These are phyloP conservation scores for Thalassiosira mediterranea DNA, from an alignment of 352 stramenopile genomes.

Conservation along the genomic window DNA sequence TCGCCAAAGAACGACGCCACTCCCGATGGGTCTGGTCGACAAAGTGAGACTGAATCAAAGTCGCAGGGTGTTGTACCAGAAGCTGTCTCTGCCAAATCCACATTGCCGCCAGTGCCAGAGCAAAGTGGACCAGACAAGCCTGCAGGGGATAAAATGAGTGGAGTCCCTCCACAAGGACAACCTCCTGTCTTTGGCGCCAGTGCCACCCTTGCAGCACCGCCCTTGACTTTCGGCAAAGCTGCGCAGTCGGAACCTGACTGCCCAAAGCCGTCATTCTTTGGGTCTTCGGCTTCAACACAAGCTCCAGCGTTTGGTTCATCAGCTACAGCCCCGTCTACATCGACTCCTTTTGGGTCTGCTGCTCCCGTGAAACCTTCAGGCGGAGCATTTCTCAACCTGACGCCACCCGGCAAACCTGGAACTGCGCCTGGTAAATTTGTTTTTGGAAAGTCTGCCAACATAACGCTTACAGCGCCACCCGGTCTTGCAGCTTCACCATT, in stretches of 20 bases:
- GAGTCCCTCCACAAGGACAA: constrained; percentile 1
- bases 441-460: constrained; percentile 73
- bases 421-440: constrained; percentile 55
- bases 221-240: constrained; percentile 31
- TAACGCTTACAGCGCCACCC: constrained; percentile 69
- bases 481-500: constrained; percentile 22
- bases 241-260: constrained; percentile 27
- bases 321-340: constrained; percentile 1
- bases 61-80: neutral
- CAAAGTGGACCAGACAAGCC: neutral
- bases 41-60: constrained; percentile 11
- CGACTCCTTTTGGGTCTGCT: neutral
- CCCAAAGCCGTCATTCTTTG: constrained; percentile 53
- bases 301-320: constrained; percentile 26
- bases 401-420: constrained; percentile 59
- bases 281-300: constrained; percentile 11
- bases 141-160: neutral
- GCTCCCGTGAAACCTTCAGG: constrained; percentile 12
- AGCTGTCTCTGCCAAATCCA: neutral
- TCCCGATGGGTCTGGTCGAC: constrained; percentile 2
- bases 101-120: neutral
- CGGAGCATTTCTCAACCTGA: constrained; percentile 78
- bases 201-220: constrained; percentile 16
- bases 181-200: constrained; percentile 36
- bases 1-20: neutral